Percentiles rank a stretch among this genome's conserved stretches.
These are phyloP conservation scores for Mrakia gelida DNA, from an alignment of 768 basidiomycete species.

Conservation along the genomic window DNA sequence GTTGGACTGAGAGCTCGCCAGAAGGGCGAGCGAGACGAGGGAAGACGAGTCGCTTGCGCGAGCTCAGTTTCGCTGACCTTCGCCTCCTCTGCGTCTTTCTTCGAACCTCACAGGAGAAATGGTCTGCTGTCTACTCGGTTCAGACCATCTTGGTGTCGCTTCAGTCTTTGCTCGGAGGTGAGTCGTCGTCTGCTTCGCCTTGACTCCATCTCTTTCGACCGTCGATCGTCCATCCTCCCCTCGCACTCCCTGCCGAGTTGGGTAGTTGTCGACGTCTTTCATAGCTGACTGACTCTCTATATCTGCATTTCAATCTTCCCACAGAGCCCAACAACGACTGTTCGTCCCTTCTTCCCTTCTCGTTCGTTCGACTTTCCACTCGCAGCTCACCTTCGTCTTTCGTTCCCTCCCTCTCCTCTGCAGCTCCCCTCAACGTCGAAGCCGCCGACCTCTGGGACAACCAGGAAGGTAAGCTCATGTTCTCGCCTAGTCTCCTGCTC, in stretches of 20 bases:
- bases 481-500: too few species aligned
- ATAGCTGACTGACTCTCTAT: background rate
- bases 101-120: conserved; percentile 15
- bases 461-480: conserved; percentile 53
- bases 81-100: background rate
- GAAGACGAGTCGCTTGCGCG: background rate
- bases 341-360: background rate
- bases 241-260: too few species aligned
- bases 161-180: conserved; percentile 82
- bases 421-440: conserved; percentile 73
- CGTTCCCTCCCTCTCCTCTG: background rate
- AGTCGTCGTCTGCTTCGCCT: conserved; percentile 36
- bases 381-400: background rate
- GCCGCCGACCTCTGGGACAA: conserved; percentile 76
- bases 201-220: background rate
- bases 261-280: too few species aligned
- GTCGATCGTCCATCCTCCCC: background rate
- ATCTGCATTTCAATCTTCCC: background rate
- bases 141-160: conserved; percentile 82
- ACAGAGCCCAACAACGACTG: conserved; percentile 86
- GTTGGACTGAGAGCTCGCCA: too few species aligned
- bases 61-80: background rate
- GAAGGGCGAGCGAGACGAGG: background rate
- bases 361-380: background rate
- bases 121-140: conserved; percentile 85